Evolutionary conservation across 345 rosid genomes (phyloP).

Genomic region (Syzygium aromaticum): DNA sequence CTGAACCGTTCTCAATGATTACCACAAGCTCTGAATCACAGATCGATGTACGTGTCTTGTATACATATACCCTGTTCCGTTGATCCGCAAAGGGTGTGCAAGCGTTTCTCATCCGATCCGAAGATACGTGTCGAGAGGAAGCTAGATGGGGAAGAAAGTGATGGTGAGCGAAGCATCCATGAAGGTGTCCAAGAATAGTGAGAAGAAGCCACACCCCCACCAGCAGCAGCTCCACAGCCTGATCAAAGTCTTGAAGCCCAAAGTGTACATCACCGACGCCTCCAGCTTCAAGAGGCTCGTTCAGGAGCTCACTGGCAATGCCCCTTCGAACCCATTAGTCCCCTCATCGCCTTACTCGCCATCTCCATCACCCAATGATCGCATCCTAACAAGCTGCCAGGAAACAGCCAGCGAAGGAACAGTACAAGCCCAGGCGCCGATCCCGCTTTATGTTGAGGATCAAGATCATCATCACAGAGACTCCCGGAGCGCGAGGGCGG

Average conservation of each 20-base stretch:
- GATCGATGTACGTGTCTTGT: neutral
- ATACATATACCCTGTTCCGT: neutral
- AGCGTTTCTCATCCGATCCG: neutral
- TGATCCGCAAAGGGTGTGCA: neutral
- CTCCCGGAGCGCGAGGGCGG: neutral
- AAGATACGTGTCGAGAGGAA: neutral
- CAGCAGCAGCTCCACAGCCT: neutral
- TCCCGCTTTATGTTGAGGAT: neutral
- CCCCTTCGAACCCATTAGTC: neutral
- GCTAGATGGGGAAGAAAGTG: constrained; percentile 29
- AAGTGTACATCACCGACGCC: constrained; percentile 38
- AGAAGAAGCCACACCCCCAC: neutral
- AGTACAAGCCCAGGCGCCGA: neutral
- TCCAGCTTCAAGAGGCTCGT: constrained; percentile 39
- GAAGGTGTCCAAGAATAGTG: constrained; percentile 14
- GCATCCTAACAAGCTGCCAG: neutral
- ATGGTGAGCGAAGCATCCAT: constrained; percentile 7
- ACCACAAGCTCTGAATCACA: neutral
- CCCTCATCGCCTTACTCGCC: neutral
- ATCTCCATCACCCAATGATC: neutral
- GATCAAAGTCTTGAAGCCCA: constrained; percentile 25
- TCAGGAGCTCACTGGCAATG: constrained; percentile 38
- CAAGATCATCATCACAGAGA: neutral
- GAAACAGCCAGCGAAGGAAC: neutral
- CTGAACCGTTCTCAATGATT: neutral